A percentile compares a stretch with the other conserved stretches of the same genome.
Evolutionary conservation across 192 early-diverging fungal genomes (phyloP).

Genomic region (Spizellomyces punctatus): DNA sequence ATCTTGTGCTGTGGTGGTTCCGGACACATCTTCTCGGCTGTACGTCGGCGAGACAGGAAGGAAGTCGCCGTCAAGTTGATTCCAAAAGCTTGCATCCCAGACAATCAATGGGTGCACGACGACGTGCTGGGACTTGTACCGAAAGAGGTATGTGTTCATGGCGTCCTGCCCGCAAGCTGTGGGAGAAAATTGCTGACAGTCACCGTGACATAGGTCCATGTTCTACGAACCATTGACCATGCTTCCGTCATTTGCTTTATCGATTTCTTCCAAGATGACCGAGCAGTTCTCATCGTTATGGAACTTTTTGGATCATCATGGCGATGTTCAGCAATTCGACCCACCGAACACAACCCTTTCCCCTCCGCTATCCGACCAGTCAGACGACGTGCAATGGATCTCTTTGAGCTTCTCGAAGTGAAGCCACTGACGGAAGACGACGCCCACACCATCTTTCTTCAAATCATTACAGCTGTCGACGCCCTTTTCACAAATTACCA

Average conservation of each 20-base stretch:
- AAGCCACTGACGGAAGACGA: conserved; percentile 50
- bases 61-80: conserved; percentile 74
- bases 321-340: conserved; percentile 35
- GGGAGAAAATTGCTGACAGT: too few relatives aligned
- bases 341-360: conserved; percentile 15
- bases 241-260: conserved; percentile 55
- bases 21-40: conserved; percentile 68
- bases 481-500: conserved; percentile 48
- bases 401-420: conserved; percentile 69
- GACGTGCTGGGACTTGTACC: conserved; percentile 57
- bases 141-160: conserved; percentile 43
- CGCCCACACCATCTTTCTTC: conserved; percentile 58
- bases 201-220: conserved; percentile 36
- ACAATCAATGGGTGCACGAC: conserved; percentile 56
- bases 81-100: conserved; percentile 57
- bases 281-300: conserved; percentile 66
- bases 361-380: conserved; percentile 28
- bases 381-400: conserved; percentile 60
- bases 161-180: too few relatives aligned
- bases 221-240: conserved; percentile 62
- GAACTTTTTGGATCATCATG: conserved; percentile 68
- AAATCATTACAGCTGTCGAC: conserved; percentile 57
- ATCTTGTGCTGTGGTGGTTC: conserved; percentile 68
- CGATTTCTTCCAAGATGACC: conserved; percentile 55
- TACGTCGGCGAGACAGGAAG: conserved; percentile 45